phyloP scores from a whole-genome alignment of 83 land plant species.

The Diphasiastrum complanatum region DNA sequence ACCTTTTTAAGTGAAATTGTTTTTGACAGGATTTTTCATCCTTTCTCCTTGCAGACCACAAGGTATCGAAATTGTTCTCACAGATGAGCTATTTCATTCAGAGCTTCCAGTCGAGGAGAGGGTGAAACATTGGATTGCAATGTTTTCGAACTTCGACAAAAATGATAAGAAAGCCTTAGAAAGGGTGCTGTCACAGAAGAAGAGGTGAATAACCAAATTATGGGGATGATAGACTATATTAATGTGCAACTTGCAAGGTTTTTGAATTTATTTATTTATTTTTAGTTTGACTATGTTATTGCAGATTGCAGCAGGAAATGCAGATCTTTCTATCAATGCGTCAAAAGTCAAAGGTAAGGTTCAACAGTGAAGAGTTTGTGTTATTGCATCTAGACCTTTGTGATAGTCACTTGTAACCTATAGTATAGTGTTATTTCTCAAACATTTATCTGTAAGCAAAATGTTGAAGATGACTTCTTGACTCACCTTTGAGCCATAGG shows the following conservation, averaged over 20 bases:
- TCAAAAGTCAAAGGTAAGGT: conserved; percentile 17
- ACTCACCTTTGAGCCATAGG: too few relatives aligned
- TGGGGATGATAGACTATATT: conserved; percentile 3
- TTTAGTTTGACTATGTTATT: background rate
- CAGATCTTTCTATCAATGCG: background rate
- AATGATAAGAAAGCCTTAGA: conserved; percentile 30
- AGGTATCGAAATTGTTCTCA: conserved; percentile 33
- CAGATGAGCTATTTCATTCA: conserved; percentile 25
- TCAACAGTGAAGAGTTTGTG: too few relatives aligned
- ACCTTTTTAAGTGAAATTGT: background rate
- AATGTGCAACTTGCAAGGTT: conserved; percentile 1
- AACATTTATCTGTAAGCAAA: too few relatives aligned
- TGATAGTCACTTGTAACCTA: too few relatives aligned
- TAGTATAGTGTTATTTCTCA: too few relatives aligned
- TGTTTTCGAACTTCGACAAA: conserved; percentile 26
- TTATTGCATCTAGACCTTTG: too few relatives aligned
- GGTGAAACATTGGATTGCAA: conserved; percentile 34
- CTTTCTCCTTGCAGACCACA: conserved; percentile 27
- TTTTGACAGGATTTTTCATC: background rate
- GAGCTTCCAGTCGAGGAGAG: conserved; percentile 31
- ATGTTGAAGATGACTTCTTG: too few relatives aligned
- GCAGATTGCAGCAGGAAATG: conserved; percentile 20
- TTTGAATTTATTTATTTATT: background rate
- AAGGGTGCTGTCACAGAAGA: conserved; percentile 27
- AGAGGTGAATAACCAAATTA: conserved; percentile 17